These are phyloP conservation scores for Talaromyces piceae DNA, from an alignment of 2,329 filamentous ascomycete species.

Conservation along the genomic window DNA sequence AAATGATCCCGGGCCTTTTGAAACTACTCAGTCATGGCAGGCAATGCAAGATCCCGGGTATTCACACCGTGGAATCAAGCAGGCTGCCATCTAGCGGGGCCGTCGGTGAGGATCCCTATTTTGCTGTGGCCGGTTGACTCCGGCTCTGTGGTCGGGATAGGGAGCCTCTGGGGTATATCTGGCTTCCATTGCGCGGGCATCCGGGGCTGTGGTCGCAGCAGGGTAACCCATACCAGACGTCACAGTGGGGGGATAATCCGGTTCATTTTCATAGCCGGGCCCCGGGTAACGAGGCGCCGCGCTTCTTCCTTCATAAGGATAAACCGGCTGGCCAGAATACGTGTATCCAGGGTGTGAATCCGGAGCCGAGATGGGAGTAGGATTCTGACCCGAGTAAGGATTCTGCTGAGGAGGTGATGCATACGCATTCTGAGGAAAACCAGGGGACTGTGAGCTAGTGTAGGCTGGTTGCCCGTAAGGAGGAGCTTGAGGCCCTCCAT, in stretches of 20 bases:
- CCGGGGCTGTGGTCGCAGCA: slow-evolving; percentile 31
- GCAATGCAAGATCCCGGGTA: background rate
- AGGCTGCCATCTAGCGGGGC: slow-evolving; percentile 22
- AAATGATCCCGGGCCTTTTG: background rate
- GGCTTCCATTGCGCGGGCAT: slow-evolving; percentile 37
- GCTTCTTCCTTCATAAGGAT: slow-evolving; percentile 32
- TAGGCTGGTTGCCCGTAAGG: slow-evolving; percentile 22
- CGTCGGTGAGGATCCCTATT: slow-evolving; percentile 32
- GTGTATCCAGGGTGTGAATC: slow-evolving; percentile 33
- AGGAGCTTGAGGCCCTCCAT: slow-evolving; percentile 27
- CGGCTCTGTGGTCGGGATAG: slow-evolving; percentile 25
- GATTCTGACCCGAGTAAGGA: slow-evolving; percentile 20
- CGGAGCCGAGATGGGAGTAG: slow-evolving; percentile 30
- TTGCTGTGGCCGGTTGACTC: slow-evolving; percentile 30
- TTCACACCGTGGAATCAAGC: background rate
- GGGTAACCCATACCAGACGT: slow-evolving; percentile 34
- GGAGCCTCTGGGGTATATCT: slow-evolving; percentile 36
- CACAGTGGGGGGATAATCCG: slow-evolving; percentile 35
- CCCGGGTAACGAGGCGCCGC: slow-evolving; percentile 36
- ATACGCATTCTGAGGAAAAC: slow-evolving; percentile 26
- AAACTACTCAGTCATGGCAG: background rate
- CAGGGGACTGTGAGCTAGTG: slow-evolving; percentile 9
- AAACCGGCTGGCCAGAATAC: slow-evolving; percentile 26
- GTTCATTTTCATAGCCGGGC: slow-evolving; percentile 34
- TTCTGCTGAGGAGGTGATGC: slow-evolving; percentile 18